Evolutionary conservation across 2,329 filamentous ascomycete species (phyloP), one percentile per base, ranked within the genome.

Genomic region (Zymoseptoria passerinii): DNA sequence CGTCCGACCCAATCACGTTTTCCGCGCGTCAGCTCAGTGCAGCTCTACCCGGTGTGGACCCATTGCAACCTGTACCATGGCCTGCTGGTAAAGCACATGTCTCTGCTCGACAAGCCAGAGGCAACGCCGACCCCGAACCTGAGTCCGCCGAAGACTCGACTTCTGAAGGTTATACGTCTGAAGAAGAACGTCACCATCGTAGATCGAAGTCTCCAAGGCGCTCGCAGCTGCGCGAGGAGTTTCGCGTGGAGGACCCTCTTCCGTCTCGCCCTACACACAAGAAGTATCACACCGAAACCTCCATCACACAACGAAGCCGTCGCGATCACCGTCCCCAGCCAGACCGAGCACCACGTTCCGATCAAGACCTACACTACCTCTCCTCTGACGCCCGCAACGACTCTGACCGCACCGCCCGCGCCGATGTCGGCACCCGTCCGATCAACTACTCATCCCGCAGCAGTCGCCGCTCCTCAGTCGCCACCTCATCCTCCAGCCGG

Each of bases 401-500:
- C 50, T 68, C 65, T 54, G 62, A 67, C 61, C 59, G 59, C 58
- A 57, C 64, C 58, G 8, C 69, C 61, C 58, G 63, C 19, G 61
- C 66, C 2, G 57, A 59, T 8, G 58, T 66, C 10, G 55, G 57
- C 29, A 40, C 4, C 16, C 62, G 65, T 20, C 52, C 61, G n/a
- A 55, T 56, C 27, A 57, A 58, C 29, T 58, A 62, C 48, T 61
- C 60, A 8, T 66, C 66, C 4, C 51, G 59, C 48, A 70, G 68
- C 52, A 71, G 71, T 44, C 73, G 67, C 20, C 66, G 65, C 4
- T 66, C 73, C 8, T 68, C 72, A 4, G 61, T 73, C 20, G 65
- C 69, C 2, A 73, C 68, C 3, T 59, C 60, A 48, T 61, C 65
- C 8, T 66, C 66, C 8, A 63, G 64, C 27, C 58, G 68, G 2